A percentile compares a stretch with the other conserved stretches of the same genome.
phyloP scores from a whole-genome alignment of 2,329 filamentous ascomycete genomes.

The Claviceps pazoutovae region DNA sequence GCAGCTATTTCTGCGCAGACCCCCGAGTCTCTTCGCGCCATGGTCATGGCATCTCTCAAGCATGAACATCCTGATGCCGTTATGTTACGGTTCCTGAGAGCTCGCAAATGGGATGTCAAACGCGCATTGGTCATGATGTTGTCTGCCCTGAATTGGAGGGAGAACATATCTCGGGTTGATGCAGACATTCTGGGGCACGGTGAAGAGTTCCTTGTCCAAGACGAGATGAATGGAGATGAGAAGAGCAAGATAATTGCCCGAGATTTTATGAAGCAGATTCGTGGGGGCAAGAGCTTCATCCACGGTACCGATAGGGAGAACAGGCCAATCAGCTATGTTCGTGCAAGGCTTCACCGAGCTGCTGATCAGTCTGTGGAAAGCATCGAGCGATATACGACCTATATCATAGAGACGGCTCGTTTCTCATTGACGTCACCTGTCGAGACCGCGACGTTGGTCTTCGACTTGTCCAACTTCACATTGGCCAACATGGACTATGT shows the following conservation, averaged over 20 bases:
- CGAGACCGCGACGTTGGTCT: constrained; percentile 34
- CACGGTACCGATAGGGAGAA: constrained; percentile 21
- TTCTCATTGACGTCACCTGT: constrained; percentile 7
- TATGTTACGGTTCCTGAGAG: constrained; percentile 25
- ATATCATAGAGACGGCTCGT: constrained; percentile 22
- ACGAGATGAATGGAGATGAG: constrained; percentile 14
- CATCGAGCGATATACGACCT: constrained; percentile 24
- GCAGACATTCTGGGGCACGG: constrained; percentile 19
- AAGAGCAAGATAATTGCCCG: constrained; percentile 4
- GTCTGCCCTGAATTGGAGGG: constrained; percentile 23
- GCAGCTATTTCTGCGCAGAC: constrained; percentile 2
- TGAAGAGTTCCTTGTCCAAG: constrained; percentile 16
- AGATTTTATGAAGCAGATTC: constrained; percentile 22
- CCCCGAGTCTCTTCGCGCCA: constrained; percentile 3
- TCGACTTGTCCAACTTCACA: constrained; percentile 59
- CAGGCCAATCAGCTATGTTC: constrained; percentile 24
- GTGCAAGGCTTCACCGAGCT: constrained; percentile 20
- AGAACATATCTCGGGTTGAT: constrained; percentile 17
- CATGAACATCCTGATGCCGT: constrained; percentile 24
- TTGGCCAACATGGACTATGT: constrained; percentile 66
- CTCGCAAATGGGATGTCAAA: constrained; percentile 26
- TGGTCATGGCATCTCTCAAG: constrained; percentile 9
- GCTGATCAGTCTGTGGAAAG: constrained; percentile 18
- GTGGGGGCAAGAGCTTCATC: constrained; percentile 24
- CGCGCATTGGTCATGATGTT: constrained; percentile 26